Evolutionary conservation across 257 asterid species (phyloP), one percentile per base, ranked within the genome.

Genomic region (Euphrasia confusa): DNA sequence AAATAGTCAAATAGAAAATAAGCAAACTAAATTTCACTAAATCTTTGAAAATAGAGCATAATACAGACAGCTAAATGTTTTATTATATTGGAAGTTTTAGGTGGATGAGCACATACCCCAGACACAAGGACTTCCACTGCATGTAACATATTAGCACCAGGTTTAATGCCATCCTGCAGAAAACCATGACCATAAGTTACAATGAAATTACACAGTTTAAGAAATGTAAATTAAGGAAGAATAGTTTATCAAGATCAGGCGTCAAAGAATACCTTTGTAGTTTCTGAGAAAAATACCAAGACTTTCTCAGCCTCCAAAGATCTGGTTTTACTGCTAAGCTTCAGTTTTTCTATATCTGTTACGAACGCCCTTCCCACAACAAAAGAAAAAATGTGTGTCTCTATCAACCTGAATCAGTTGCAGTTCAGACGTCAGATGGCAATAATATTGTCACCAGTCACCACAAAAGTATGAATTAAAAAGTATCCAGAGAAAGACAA

Each of bases 321-420:
- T 78, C 97, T 87, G 72, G 83, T 79, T 82, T 85, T 87, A 80
- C 97, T 87, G 84, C 95, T 81, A 54, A 87, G 80, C 89, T 89
- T 93, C 88, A 93, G 75, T 81, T 89, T 93, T 71, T 93, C 99
- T 69, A 93, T 79, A 81, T 93, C 99, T n/a, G 92, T 79, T 66
- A 93, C 99, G 75, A 93, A 83, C 65, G 97, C 97, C 85, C 99
- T 87, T 65, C 97, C 99, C 74, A 89, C 90, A 72, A 89, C 97
- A 82, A 93, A 93, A 65, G 95, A 90, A 80, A 89, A 93, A 75
- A 87, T 85, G 79, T 93, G 99, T 12, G 93, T 93, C 86, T 93
- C 99, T 49, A 93, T 95, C 78, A 93, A 89, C 87, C 99, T 93
- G 95, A 77, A 72, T 80, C 50, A 64, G 56, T 68, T 63, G 80